Percentiles rank a stretch among this genome's conserved stretches.
phyloP scores from a whole-genome alignment of 257 asterid species.

The Datura wrightii region DNA sequence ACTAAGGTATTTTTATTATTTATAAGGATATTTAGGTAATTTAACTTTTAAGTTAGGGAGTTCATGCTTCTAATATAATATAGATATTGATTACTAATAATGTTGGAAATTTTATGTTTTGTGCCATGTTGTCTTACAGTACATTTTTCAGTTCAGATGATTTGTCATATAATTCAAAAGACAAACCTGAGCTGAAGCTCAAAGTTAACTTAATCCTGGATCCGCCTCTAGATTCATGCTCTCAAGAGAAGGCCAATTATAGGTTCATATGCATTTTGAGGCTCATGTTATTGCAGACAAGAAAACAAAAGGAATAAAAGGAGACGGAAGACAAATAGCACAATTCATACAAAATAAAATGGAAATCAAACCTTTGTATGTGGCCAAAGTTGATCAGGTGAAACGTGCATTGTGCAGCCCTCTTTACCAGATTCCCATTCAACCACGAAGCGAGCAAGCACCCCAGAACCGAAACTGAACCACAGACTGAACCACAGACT shows the following conservation, averaged over 20 bases:
- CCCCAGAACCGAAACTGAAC: slow-evolving; percentile 96
- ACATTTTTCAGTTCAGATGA: too few relatives aligned
- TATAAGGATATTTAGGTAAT: too few relatives aligned
- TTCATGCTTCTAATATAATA: too few relatives aligned
- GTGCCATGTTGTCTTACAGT: too few relatives aligned
- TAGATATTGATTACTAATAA: too few relatives aligned
- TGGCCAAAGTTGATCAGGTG: slow-evolving; percentile 99
- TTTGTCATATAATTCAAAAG: too few relatives aligned
- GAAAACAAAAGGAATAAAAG: neutral
- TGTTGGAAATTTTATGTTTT: too few relatives aligned
- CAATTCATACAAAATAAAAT: neutral
- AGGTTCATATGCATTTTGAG: slow-evolving; percentile 19
- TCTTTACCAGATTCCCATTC: slow-evolving; percentile 98
- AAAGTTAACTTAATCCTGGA: too few relatives aligned
- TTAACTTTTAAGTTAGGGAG: too few relatives aligned
- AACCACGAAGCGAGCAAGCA: slow-evolving; percentile 95
- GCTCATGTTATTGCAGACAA: slow-evolving; percentile 16
- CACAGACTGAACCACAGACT: slow-evolving; percentile 99
- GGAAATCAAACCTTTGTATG: slow-evolving; percentile 82
- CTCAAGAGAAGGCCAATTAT: neutral
- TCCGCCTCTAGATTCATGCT: neutral
- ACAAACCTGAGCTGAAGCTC: too few relatives aligned
- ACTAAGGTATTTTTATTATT: too few relatives aligned
- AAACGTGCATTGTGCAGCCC: slow-evolving; percentile 99
- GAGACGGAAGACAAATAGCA: neutral